These are phyloP conservation scores for Globisporangium okanoganense DNA, from an alignment of 352 stramenopile species.

Conservation along the genomic window DNA sequence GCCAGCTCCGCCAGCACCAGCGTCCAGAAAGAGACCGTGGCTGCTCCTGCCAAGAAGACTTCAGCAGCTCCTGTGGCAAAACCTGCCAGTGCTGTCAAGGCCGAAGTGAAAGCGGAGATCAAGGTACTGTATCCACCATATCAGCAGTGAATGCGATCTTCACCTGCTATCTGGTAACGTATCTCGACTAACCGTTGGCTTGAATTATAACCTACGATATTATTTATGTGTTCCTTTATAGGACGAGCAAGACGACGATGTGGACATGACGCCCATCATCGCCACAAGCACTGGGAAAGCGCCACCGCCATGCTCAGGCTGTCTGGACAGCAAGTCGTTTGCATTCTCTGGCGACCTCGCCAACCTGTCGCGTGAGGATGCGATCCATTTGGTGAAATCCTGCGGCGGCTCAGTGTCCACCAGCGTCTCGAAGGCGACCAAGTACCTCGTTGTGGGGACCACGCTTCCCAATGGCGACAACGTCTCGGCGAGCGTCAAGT, in stretches of 20 bases:
- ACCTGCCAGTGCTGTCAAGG: neutral
- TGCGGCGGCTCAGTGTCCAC: slow-evolving; percentile 67
- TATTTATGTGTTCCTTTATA: neutral
- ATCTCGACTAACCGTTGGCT: neutral
- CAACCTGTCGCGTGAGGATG: slow-evolving; percentile 55
- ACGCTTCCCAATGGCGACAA: slow-evolving; percentile 67
- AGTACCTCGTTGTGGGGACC: slow-evolving; percentile 70
- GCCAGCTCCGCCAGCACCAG: slow-evolving; percentile 2
- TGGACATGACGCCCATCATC: slow-evolving; percentile 19
- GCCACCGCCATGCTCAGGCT: slow-evolving; percentile 48
- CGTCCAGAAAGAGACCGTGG: slow-evolving; percentile 12
- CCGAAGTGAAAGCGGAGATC: slow-evolving; percentile 13
- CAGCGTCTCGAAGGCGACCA: slow-evolving; percentile 61
- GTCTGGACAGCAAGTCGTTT: slow-evolving; percentile 77
- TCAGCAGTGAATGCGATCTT: neutral
- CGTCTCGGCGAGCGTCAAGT: slow-evolving; percentile 74
- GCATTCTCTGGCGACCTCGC: slow-evolving; percentile 67
- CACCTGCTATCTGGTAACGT: neutral
- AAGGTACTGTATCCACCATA: slow-evolving; percentile 1
- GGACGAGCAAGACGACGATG: slow-evolving; percentile 8
- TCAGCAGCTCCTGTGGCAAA: neutral
- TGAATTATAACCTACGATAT: neutral
- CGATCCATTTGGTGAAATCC: slow-evolving; percentile 73
- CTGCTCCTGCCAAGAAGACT: neutral
- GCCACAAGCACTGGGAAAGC: slow-evolving; percentile 35